Base-by-base conservation (phyloP, 768 basidiomycete genomes). In the Pilatotrama ljubarskyi region DNA sequence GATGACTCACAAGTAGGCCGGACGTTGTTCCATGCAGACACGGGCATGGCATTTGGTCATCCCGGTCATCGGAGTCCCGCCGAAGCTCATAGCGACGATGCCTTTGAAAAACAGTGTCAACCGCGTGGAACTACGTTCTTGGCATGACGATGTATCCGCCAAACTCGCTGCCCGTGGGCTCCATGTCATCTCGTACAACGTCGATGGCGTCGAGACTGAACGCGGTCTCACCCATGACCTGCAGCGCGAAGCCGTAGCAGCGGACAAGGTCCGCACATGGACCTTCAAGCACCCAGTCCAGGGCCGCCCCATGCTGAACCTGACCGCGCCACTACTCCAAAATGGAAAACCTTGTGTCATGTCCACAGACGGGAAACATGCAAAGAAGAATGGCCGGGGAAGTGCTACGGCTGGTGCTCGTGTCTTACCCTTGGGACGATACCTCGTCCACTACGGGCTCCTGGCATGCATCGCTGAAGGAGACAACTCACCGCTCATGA, bases 381-480 rank as follows among this genome's bases (percentile, higher is more conserved):
- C 52, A 0, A 56, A 67, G 37, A 77, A 77, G 48, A 77, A 72
- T 0, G 58, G 63, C 5, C 61, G 70, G 2, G 75, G 75, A 50
- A 73, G 76, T 29, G 26, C 73, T 0, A 71, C 69, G 41, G 66
- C 68, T 0, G 73, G 74, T 0, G 73, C 75, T 5, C 66, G 59
- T 7, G 51, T 69, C 3, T 59, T 73, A 1, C 48, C 61, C 0
- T 40, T 76, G 3, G 73, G 72, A 0, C 63, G 66, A 22, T 60
- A 63, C 22, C 5, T 52, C 5, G 55, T 60, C 2, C 42, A 51
- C 29, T 76, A 71, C 47, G 43, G 51, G 3, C 65, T 64, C n/a
- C 51, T 73, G 13, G 65, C 49, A 7, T 17, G 59, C 0, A 11
- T 75, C 10, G 70, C 67, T 2, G 43, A 43, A 20, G 59, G 58